These are phyloP conservation scores for Pistacia vera DNA, from an alignment of 345 rosid species.

Conservation along the genomic window DNA sequence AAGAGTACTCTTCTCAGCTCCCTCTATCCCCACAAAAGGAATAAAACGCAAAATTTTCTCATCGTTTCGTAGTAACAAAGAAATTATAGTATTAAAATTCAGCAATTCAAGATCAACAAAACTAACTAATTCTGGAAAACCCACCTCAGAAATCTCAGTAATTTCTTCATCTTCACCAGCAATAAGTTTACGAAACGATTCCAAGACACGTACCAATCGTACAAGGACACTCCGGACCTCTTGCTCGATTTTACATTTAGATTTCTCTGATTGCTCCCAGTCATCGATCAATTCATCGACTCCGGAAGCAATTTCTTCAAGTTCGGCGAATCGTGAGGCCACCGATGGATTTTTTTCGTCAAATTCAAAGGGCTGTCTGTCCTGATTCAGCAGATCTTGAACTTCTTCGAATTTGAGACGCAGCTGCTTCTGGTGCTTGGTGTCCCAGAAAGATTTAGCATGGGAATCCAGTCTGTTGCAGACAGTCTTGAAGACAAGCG, in stretches of 20 bases:
- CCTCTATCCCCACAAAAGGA: conserved; percentile 30
- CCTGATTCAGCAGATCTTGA: not conserved
- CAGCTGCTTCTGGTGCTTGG: not conserved
- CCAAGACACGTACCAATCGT: not conserved
- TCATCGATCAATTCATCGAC: conserved; percentile 22
- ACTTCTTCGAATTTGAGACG: not conserved
- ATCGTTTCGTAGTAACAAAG: not conserved
- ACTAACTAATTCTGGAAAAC: not conserved
- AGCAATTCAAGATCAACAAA: not conserved
- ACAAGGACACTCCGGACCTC: not conserved
- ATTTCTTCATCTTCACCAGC: no score
- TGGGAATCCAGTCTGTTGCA: conserved; percentile 11
- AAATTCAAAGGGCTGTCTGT: not conserved
- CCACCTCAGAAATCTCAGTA: no score
- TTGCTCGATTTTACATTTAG: conserved; percentile 1
- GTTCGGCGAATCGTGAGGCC: not conserved
- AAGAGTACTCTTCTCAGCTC: conserved; percentile 29
- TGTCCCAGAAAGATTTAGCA: not conserved
- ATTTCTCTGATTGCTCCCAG: conserved; percentile 8
- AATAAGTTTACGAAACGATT: not conserved
- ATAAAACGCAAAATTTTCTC: not conserved
- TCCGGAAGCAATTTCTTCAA: conserved; percentile 11
- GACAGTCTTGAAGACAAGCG: conserved; percentile 9
- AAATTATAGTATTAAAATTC: not conserved
- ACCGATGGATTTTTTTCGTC: not conserved